Conservation (phyloP, 2,329 filamentous ascomycete species). For the Stemphylium lycopersici region DNA sequence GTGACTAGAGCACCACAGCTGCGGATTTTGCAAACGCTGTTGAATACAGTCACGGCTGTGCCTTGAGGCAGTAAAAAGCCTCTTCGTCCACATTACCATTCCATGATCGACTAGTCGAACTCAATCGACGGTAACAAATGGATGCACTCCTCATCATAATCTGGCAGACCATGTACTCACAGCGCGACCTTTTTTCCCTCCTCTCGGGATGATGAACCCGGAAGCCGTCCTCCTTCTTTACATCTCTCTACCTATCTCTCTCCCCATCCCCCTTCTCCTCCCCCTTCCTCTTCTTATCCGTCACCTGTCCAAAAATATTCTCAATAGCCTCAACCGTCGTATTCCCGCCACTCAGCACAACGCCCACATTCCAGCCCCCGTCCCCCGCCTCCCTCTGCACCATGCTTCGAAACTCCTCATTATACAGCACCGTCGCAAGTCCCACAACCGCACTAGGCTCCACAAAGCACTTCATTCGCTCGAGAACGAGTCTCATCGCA, state of each 20-base stretch:
- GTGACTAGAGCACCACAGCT: too few species aligned
- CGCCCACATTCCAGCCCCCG: constrained; percentile 73
- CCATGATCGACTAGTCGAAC: too few species aligned
- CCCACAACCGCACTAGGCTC: constrained; percentile 89
- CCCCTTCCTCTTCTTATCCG: constrained; percentile 44
- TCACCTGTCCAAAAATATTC: constrained; percentile 56
- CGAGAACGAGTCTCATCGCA: constrained; percentile 78
- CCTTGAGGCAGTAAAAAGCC: too few species aligned
- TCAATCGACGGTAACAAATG: too few species aligned
- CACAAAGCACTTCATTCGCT: constrained; percentile 88
- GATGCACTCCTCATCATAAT: too few species aligned
- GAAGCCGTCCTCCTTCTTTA: too few species aligned
- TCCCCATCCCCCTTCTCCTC: constrained; percentile 32
- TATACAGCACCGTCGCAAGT: constrained; percentile 79
- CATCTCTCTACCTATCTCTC: constrained; percentile 11
- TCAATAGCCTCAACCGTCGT: constrained; percentile 67
- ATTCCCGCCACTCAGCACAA: constrained; percentile 69
- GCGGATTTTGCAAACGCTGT: too few species aligned
- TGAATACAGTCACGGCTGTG: too few species aligned
- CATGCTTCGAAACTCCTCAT: constrained; percentile 75
- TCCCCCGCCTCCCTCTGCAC: constrained; percentile 74
- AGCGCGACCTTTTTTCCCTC: too few species aligned
- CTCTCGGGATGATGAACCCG: too few species aligned
- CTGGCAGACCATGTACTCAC: too few species aligned
- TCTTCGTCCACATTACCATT: too few species aligned